Percentiles rank a stretch among this genome's conserved stretches.
These are phyloP conservation scores for Cordyceps militaris DNA, from an alignment of 2,329 filamentous ascomycete genomes.

Conservation along the genomic window DNA sequence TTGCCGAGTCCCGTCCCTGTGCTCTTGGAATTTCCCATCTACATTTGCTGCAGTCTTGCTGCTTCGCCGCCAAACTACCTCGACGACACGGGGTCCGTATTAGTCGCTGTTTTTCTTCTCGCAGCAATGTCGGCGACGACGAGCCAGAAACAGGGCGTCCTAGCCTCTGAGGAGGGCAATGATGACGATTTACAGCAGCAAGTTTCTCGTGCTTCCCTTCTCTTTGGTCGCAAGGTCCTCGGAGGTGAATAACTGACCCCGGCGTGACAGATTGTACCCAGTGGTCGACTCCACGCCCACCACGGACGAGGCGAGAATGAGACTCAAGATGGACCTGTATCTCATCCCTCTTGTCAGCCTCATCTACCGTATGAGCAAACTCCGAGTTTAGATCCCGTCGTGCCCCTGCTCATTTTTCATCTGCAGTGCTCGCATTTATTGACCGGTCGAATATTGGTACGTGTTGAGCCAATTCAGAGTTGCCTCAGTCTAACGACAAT, in stretches of 20 bases:
- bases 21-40: too few relatives aligned
- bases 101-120: too few relatives aligned
- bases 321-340: slow-evolving; percentile 51
- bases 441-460: slow-evolving; percentile 60
- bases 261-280: not conserved
- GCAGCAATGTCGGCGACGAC: too few relatives aligned
- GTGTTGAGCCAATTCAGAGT: slow-evolving; percentile 6
- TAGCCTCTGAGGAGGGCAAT: too few relatives aligned
- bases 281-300: too few relatives aligned
- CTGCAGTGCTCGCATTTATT: slow-evolving; percentile 39
- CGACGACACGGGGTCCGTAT: too few relatives aligned
- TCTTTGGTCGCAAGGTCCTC: not conserved
- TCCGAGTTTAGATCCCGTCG: not conserved
- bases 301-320: slow-evolving; percentile 25
- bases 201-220: not conserved
- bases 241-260: not conserved
- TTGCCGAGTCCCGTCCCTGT: too few relatives aligned
- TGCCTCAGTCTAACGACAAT: not conserved
- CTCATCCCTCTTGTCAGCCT: slow-evolving; percentile 52
- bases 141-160: too few relatives aligned
- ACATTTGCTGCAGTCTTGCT: too few relatives aligned
- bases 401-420: not conserved
- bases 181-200: not conserved
- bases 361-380: slow-evolving; percentile 35
- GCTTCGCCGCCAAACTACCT: too few relatives aligned